These are phyloP conservation scores for Diaporthe sp. DNA, from an alignment of 2,329 filamentous ascomycete genomes.

Conservation along the genomic window DNA sequence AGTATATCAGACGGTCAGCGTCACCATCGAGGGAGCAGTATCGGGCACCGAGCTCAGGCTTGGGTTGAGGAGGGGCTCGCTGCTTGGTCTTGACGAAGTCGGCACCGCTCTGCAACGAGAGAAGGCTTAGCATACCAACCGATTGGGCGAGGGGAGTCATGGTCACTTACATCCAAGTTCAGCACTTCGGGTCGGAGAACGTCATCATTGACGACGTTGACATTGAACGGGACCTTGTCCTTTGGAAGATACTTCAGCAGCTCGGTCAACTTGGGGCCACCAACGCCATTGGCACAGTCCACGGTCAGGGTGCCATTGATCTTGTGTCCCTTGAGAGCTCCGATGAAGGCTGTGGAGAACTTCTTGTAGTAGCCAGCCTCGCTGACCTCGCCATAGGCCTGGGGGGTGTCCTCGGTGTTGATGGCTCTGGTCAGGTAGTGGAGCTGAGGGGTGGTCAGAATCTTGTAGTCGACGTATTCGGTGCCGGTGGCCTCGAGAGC, in stretches of 20 bases:
- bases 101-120: constrained; percentile 79
- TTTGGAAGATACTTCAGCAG: constrained; percentile 86
- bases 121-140: constrained; percentile 38
- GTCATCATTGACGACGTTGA: constrained; percentile 93
- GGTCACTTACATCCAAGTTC: constrained; percentile 81
- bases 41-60: constrained; percentile 81
- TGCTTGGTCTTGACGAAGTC: constrained; percentile 99
- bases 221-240: constrained; percentile 79
- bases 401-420: constrained; percentile 90
- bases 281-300: constrained; percentile 97
- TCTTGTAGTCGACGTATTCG: constrained; percentile 86
- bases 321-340: constrained; percentile 83
- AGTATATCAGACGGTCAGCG: constrained; percentile 95
- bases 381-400: constrained; percentile 89
- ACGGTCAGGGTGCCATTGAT: constrained; percentile 83
- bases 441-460: constrained; percentile 96
- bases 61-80: constrained; percentile 86
- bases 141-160: neutral
- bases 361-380: constrained; percentile 97
- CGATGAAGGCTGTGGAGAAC: constrained; percentile 85
- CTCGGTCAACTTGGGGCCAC: constrained; percentile 89
- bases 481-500: constrained; percentile 83
- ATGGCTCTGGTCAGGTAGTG: constrained; percentile 96
- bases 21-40: constrained; percentile 96
- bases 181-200: constrained; percentile 90